phyloP scores from a whole-genome alignment of 2,329 filamentous ascomycete species.

The Talaromyces islandicus region DNA sequence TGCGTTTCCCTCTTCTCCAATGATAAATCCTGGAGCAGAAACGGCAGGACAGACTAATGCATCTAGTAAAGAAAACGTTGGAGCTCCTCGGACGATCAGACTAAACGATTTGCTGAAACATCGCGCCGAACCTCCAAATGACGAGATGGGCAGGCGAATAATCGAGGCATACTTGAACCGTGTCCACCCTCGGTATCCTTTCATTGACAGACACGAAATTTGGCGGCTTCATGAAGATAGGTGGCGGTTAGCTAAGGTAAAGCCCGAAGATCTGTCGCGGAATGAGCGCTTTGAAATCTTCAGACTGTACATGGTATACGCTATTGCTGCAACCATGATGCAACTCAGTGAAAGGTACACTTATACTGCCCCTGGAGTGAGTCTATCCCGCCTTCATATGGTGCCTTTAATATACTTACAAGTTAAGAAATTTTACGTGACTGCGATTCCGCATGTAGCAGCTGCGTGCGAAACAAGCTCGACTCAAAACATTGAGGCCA shows the following conservation, averaged over 20 bases:
- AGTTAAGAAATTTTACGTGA: slow-evolving; percentile 43
- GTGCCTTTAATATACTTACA: neutral
- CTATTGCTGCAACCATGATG: slow-evolving; percentile 46
- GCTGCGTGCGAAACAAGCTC: slow-evolving; percentile 45
- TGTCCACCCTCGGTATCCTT: slow-evolving; percentile 46
- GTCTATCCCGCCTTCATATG: neutral
- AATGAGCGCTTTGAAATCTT: slow-evolving; percentile 43
- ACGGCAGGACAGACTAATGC: neutral
- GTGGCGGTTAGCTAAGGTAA: slow-evolving; percentile 30
- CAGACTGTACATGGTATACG: slow-evolving; percentile 49
- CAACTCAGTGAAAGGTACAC: slow-evolving; percentile 43
- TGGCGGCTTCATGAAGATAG: slow-evolving; percentile 40
- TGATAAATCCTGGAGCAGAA: neutral
- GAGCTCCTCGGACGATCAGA: slow-evolving; percentile 22
- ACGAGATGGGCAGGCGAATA: slow-evolving; percentile 40
- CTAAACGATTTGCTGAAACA: slow-evolving; percentile 38
- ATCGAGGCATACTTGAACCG: slow-evolving; percentile 42
- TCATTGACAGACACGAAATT: slow-evolving; percentile 42
- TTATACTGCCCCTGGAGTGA: slow-evolving; percentile 39
- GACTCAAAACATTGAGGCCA: slow-evolving; percentile 48
- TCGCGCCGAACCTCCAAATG: slow-evolving; percentile 41
- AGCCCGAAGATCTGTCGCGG: slow-evolving; percentile 27
- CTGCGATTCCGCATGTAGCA: slow-evolving; percentile 45
- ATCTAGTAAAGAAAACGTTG: slow-evolving; percentile 12
- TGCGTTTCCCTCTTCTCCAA: slow-evolving; percentile 30